Percentiles rank a stretch among this genome's conserved stretches.
Conservation (phyloP, 345 rosid genomes). For the Pelargonium nanum region DNA sequence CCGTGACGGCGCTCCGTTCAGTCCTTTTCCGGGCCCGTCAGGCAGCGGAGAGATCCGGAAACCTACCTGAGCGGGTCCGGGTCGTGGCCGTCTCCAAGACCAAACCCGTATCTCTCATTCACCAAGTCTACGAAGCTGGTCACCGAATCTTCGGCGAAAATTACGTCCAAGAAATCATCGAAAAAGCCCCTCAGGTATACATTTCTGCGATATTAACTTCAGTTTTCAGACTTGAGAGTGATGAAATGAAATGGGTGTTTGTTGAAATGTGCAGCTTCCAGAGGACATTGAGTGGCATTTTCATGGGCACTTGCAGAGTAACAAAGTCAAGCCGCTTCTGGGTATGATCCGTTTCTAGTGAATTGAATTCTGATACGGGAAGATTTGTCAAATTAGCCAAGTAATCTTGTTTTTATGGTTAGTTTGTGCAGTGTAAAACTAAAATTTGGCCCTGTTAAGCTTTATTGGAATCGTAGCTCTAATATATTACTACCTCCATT, state of each 20-base stretch:
- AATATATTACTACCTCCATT: too few species aligned
- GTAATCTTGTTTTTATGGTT: too few species aligned
- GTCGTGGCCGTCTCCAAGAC: conserved; percentile 80
- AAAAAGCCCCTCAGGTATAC: conserved; percentile 69
- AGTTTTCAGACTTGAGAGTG: neutral
- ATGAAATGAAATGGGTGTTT: conserved; percentile 3
- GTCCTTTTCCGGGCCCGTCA: conserved; percentile 56
- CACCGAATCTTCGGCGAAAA: conserved; percentile 87
- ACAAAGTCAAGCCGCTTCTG: conserved; percentile 72
- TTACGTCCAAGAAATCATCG: conserved; percentile 76
- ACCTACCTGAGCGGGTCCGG: conserved; percentile 39
- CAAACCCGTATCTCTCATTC: conserved; percentile 73
- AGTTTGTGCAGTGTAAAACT: too few species aligned
- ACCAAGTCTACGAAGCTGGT: conserved; percentile 78
- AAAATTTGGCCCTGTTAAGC: too few species aligned
- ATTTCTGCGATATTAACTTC: neutral
- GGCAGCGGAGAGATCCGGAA: conserved; percentile 54
- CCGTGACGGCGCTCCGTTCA: conserved; percentile 57
- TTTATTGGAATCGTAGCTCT: too few species aligned
- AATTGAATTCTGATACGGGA: neutral
- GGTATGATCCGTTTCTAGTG: conserved; percentile 26
- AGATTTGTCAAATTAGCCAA: too few species aligned
- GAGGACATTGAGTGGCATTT: conserved; percentile 85
- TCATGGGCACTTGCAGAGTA: conserved; percentile 82
- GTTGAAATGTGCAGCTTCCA: conserved; percentile 46